These are phyloP conservation scores for Scheffersomyces stambukii DNA, from an alignment of 1,139 yeast species.

Conservation along the genomic window DNA sequence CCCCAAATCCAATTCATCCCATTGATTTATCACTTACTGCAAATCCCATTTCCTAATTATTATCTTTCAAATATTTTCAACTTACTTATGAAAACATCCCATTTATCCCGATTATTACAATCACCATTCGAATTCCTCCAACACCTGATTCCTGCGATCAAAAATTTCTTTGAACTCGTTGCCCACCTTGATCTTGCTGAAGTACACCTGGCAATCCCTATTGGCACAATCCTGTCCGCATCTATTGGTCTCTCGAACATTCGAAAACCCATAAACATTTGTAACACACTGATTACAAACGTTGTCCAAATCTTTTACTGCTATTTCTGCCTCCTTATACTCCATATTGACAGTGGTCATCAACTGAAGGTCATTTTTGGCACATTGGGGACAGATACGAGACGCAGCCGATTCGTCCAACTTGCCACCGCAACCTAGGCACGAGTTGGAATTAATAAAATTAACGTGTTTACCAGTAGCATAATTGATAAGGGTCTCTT, in stretches of 20 bases:
- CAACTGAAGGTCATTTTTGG: slow-evolving; percentile 15
- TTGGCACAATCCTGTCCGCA: slow-evolving; percentile 23
- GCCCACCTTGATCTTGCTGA: slow-evolving; percentile 10
- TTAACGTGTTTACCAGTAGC: slow-evolving; percentile 11
- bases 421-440: slow-evolving; percentile 23
- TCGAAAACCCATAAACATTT: slow-evolving; percentile 12
- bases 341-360: slow-evolving; percentile 17
- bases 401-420: slow-evolving; percentile 5
- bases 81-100: too few species aligned
- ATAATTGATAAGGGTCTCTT: too few species aligned
- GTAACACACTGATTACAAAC: slow-evolving; percentile 26
- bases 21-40: too few species aligned
- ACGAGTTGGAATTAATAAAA: slow-evolving; percentile 17
- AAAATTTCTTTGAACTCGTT: slow-evolving; percentile 9
- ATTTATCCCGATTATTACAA: too few species aligned
- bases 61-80: too few species aligned
- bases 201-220: slow-evolving; percentile 24
- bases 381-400: slow-evolving; percentile 21
- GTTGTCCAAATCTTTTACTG: slow-evolving; percentile 12
- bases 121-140: slow-evolving; percentile 11
- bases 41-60: too few species aligned
- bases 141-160: slow-evolving; percentile 7
- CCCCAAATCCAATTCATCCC: too few species aligned
- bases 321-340: slow-evolving; percentile 10
- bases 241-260: slow-evolving; percentile 12